Evolutionary conservation across 1,284 basidiomycete genomes (phyloP).

Genomic region (Trametes versicolor): DNA sequence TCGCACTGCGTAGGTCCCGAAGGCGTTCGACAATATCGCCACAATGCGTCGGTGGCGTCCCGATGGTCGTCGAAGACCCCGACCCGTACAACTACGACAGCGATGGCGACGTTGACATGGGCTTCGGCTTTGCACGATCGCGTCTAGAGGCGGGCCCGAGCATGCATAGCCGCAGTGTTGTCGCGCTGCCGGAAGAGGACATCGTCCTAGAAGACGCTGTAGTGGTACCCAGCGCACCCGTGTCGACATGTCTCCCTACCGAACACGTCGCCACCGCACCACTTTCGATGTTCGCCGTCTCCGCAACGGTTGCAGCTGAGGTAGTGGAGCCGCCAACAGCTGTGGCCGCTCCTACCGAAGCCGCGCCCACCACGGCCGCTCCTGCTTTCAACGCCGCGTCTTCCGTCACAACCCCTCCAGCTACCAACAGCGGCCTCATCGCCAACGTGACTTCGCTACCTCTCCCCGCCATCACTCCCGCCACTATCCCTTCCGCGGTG

Average conservation of each 20-base stretch:
- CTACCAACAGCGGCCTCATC: background rate
- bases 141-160: background rate
- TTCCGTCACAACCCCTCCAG: too few species aligned
- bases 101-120: background rate
- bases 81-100: background rate
- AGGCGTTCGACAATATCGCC: background rate
- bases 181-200: background rate
- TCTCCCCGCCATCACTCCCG: background rate
- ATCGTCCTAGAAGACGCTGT: background rate
- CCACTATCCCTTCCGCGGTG: background rate
- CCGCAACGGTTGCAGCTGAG: too few species aligned
- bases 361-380: background rate
- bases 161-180: background rate
- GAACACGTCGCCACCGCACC: background rate
- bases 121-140: background rate
- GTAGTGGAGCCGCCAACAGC: too few species aligned
- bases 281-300: too few species aligned
- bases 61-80: background rate
- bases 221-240: background rate
- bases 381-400: background rate
- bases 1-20: background rate
- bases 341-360: background rate
- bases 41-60: too few species aligned
- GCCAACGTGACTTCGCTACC: too few species aligned
- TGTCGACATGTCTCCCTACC: too few species aligned